A percentile compares a stretch with the other conserved stretches of the same genome.
Evolutionary conservation across 2,329 filamentous ascomycete genomes (phyloP).

Genomic region (Talaromyces pinophilus): DNA sequence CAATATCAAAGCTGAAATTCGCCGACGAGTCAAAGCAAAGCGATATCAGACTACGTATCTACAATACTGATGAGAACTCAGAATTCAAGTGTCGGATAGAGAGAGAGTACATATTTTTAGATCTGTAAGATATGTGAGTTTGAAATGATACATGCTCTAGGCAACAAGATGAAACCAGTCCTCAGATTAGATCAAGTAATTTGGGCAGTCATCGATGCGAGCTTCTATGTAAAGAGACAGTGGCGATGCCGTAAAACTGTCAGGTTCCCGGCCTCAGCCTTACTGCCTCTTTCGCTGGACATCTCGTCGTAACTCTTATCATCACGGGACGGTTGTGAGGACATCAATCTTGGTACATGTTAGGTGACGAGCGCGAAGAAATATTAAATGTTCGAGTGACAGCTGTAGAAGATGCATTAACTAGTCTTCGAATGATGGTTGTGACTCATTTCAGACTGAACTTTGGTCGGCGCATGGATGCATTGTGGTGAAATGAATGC

Average conservation of each 20-base stretch:
- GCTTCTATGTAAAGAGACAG: background rate
- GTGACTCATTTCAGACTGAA: background rate
- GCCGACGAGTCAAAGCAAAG: background rate
- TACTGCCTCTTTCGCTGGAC: constrained; percentile 19
- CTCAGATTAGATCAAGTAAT: constrained; percentile 67
- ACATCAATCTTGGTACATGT: background rate
- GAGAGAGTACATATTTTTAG: background rate
- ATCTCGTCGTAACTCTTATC: constrained; percentile 34
- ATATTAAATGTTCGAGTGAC: background rate
- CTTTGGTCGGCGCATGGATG: background rate
- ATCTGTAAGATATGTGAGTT: background rate
- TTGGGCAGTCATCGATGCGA: constrained; percentile 47
- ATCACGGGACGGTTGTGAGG: constrained; percentile 34
- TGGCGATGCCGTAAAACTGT: constrained; percentile 25
- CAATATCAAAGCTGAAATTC: background rate
- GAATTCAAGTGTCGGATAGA: background rate
- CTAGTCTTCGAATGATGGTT: background rate
- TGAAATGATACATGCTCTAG: background rate
- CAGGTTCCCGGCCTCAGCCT: constrained; percentile 35
- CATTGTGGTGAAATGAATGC: background rate
- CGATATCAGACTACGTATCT: background rate
- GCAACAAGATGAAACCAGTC: constrained; percentile 10
- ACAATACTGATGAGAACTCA: background rate
- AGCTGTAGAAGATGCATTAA: background rate
- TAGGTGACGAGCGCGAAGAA: background rate